Evolutionary conservation across 164 flowering plant species (phyloP).

Genomic region (Stephania cephalantha): DNA sequence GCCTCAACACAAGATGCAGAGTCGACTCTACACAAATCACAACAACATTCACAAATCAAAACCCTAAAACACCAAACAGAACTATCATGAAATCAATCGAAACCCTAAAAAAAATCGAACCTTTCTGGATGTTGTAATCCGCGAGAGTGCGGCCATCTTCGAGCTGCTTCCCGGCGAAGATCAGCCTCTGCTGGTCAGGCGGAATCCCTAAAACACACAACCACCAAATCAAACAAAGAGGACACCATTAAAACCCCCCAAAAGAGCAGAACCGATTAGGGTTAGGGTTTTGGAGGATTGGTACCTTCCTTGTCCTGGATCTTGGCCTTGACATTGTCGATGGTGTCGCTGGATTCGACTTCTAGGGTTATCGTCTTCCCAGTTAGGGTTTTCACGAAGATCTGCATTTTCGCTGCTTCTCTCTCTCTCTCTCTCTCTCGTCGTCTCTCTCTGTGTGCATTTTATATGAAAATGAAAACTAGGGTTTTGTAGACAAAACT

Average conservation of each 20-base stretch:
- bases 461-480: constrained; percentile 6
- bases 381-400: constrained; percentile 73
- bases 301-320: constrained; percentile 26
- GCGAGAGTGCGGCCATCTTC: constrained; percentile 32
- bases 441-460: background rate
- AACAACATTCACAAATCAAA: background rate
- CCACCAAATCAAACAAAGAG: background rate
- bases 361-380: constrained; percentile 62
- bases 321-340: constrained; percentile 28
- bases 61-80: background rate
- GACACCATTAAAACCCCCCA: background rate
- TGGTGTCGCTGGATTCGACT: constrained; percentile 37
- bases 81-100: background rate
- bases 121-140: constrained; percentile 33
- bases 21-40: constrained; percentile 22
- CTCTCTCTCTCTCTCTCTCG: background rate
- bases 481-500: constrained; percentile 30
- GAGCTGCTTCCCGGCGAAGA: constrained; percentile 28
- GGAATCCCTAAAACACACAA: constrained; percentile 19
- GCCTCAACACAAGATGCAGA: constrained; percentile 31
- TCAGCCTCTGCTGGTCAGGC: constrained; percentile 30
- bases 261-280: background rate
- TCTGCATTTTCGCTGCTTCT: constrained; percentile 49
- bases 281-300: background rate
- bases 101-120: constrained; percentile 1